A percentile compares a stretch with the other conserved stretches of the same genome.
These are phyloP conservation scores for Nymphaea colorata DNA, from an alignment of 164 flowering plant species.

Conservation along the genomic window DNA sequence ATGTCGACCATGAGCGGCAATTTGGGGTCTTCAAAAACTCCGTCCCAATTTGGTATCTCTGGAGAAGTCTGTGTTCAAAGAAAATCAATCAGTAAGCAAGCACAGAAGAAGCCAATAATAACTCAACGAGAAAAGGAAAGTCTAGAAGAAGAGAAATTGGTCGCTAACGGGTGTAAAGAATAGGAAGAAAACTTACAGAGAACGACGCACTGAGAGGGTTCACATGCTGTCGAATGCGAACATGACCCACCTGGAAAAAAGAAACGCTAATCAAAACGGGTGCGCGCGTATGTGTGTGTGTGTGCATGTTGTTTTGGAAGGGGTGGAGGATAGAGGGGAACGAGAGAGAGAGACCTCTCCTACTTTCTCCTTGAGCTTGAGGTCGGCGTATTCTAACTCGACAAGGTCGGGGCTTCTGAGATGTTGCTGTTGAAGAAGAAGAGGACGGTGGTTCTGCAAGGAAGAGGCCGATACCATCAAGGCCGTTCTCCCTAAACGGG, in stretches of 20 bases:
- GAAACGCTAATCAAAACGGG: not conserved
- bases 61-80: slow-evolving; percentile 33
- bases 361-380: slow-evolving; percentile 36
- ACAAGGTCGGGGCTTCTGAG: slow-evolving; percentile 46
- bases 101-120: not conserved
- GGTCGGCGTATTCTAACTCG: slow-evolving; percentile 60
- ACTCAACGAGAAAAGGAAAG: not conserved
- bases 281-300: too few species aligned
- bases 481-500: not conserved
- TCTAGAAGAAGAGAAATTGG: too few species aligned
- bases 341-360: slow-evolving; percentile 22
- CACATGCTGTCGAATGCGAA: slow-evolving; percentile 84
- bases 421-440: not conserved
- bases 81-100: not conserved
- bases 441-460: not conserved
- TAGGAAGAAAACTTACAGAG: slow-evolving; percentile 25
- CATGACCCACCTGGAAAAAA: slow-evolving; percentile 53
- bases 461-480: not conserved
- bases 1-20: slow-evolving; percentile 89
- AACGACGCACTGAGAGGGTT: slow-evolving; percentile 59
- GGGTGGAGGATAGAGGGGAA: not conserved
- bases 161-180: not conserved
- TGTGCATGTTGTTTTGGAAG: not conserved
- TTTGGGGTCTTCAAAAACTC: slow-evolving; percentile 42
- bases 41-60: slow-evolving; percentile 59